Evolutionary conservation across 805 yeast species (phyloP), one percentile per base, ranked within the genome.

Genomic region (Schwanniomyces yamadae): DNA sequence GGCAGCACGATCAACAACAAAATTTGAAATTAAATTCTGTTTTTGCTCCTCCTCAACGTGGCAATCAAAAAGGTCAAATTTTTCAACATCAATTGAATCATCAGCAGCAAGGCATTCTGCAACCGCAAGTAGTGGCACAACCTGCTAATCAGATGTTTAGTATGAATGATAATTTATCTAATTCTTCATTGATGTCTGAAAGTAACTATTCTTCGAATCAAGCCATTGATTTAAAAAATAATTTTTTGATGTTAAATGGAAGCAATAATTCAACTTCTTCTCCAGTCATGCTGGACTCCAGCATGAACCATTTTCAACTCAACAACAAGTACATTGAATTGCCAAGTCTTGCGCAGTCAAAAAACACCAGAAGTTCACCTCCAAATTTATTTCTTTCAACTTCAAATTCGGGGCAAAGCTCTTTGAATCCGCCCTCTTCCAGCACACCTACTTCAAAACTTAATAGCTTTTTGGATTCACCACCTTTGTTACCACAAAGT

Each of bases 341-440:
- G 17, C 39, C 42, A 18, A 37, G 39, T 23, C 19, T n/a, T 6
- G 8, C 5, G 4, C 13, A 18, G 18, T 3, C 23, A 2, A 14
- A 14, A 4, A 17, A 13, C n/a, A 36, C 33, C 24, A 51, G 44
- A 24, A 41, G 34, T 34, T 53, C 59, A 10, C 59, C 61, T 9
- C 57, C 58, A 24, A 52, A 48, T 38, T 45, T 54, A 40, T 45
- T 50, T 20, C 41, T 52, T 20, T 38, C 45, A 4, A 43, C 39
- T 3, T 30, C 42, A 5, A 33, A 25, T 14, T 13, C 23, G 12
- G 33, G 33, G 2, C 9, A 23, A 19, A 15, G 11, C 12, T 14
- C 26, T n/a, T 11, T 9, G 20, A 35, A 40, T 11, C 22, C 24
- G 3, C 6, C 33, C 13, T 22, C 34, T 13, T 8, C 24, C 17